These are phyloP conservation scores for Solanum ossicruentum DNA, from an alignment of 257 asterid species.

Conservation along the genomic window DNA sequence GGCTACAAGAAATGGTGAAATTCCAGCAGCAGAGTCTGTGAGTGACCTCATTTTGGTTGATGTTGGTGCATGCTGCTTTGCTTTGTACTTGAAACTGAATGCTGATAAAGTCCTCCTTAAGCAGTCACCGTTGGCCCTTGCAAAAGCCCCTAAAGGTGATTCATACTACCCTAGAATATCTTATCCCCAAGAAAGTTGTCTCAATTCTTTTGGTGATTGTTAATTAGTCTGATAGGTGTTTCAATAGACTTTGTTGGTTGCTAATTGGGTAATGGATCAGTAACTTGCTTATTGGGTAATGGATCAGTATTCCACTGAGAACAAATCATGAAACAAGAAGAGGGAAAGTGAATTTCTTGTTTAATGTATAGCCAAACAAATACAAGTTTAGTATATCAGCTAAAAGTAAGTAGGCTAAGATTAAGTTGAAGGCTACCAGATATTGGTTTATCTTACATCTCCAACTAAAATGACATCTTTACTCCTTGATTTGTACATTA, in stretches of 20 bases:
- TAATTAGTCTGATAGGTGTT: neutral
- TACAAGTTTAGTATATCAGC: neutral
- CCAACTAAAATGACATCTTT: neutral
- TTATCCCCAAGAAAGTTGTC: neutral
- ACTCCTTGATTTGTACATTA: neutral
- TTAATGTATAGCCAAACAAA: neutral
- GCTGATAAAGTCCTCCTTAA: slow-evolving; percentile 47
- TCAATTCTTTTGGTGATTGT: neutral
- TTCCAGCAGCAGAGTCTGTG: slow-evolving; percentile 19
- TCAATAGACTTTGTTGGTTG: neutral
- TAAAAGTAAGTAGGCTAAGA: neutral
- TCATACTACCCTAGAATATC: neutral
- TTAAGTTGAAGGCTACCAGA: neutral
- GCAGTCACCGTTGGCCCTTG: slow-evolving; percentile 80
- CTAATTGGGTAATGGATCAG: neutral
- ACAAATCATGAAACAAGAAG: neutral
- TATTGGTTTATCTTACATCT: neutral
- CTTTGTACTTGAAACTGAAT: slow-evolving; percentile 68
- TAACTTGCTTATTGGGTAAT: neutral
- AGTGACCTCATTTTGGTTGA: slow-evolving; percentile 69
- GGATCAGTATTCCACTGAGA: neutral
- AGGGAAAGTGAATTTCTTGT: neutral
- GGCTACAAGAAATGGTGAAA: slow-evolving; percentile 7
- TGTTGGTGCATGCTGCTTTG: slow-evolving; percentile 68
- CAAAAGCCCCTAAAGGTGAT: slow-evolving; percentile 82